Evolutionary conservation across 495 filamentous ascomycete species (phyloP), one percentile per base, ranked within the genome.

Genomic region (Talaromyces liani): DNA sequence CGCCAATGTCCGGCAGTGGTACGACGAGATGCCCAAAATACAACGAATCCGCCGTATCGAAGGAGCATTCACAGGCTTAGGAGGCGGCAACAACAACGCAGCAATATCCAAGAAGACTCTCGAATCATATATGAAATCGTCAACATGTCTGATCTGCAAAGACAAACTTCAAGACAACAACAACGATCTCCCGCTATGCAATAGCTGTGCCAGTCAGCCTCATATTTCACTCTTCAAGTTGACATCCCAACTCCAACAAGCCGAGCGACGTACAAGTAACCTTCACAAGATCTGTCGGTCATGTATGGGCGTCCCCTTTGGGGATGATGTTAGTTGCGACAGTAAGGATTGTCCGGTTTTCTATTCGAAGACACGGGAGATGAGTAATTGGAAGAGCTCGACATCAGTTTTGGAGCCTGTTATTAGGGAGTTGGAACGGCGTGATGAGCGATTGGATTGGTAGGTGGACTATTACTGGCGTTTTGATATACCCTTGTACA

Each of bases 1-100:
- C 33, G 94, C 92, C 20, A 95, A 95, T 73, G 90, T 98, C 12
- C 80, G 90, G 16, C 80, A 84, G 62, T 98, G 94, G 94, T 98
- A 92, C 65, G 92, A 96, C 61, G 91, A 96, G 73, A 96, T 97
- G 91, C 94, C 94, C 24, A 96, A 95, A 72, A 81, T 91, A 36
- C 91, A 91, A 67, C 83, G 88, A 3, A 84, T 93, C 41, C 83
- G 85, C 29, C 80, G 80, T 53, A 70, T 88, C 34, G 84, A 86
- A 66, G 72, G 71, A 31, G 51, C 34, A 29, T 65, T 58, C 71
- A 62, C 60, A 51, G 60, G 60, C 4, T 2, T 31, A 20, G 61
- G 65, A 36, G 36, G 33, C 55, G 6, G 25, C 60, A 31, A 63
- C 49, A 47, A 66, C 51, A 58, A 67, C 14, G 63, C 65, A 71